phyloP scores from a whole-genome alignment of 805 yeast genomes.

The Wickerhamiella domercqiae region DNA sequence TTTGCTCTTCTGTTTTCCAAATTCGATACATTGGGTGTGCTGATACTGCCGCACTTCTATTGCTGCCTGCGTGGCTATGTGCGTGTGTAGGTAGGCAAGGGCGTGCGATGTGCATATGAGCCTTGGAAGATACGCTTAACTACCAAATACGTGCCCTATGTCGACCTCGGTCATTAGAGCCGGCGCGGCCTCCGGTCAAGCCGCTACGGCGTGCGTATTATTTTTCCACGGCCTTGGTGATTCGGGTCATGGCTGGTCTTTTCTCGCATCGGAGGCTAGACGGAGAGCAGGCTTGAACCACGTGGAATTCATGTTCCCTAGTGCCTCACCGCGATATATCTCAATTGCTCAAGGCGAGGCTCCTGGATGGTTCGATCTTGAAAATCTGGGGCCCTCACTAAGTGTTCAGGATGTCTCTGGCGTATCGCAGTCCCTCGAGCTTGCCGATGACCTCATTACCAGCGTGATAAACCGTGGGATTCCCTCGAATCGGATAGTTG shows the following conservation, averaged over 20 bases:
- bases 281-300: conserved; percentile 32
- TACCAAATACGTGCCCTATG: too few species aligned
- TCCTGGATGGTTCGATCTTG: conserved; percentile 84
- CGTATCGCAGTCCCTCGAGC: conserved; percentile 25
- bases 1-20: too few species aligned
- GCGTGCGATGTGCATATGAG: too few species aligned
- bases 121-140: too few species aligned
- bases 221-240: conserved; percentile 89
- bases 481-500: conserved; percentile 39
- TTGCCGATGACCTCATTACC: conserved; percentile 21
- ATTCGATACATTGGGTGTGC: too few species aligned
- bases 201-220: conserved; percentile 50
- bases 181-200: background rate
- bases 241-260: conserved; percentile 77
- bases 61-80: too few species aligned
- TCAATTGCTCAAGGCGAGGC: conserved; percentile 47
- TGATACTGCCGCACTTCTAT: too few species aligned
- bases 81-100: too few species aligned
- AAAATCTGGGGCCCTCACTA: conserved; percentile 16
- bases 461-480: conserved; percentile 24
- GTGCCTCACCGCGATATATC: conserved; percentile 65
- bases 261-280: conserved; percentile 49
- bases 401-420: conserved; percentile 15
- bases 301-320: conserved; percentile 72
- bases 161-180: background rate